phyloP scores from a whole-genome alignment of 257 asterid species.

The Penstemon newberryi region DNA sequence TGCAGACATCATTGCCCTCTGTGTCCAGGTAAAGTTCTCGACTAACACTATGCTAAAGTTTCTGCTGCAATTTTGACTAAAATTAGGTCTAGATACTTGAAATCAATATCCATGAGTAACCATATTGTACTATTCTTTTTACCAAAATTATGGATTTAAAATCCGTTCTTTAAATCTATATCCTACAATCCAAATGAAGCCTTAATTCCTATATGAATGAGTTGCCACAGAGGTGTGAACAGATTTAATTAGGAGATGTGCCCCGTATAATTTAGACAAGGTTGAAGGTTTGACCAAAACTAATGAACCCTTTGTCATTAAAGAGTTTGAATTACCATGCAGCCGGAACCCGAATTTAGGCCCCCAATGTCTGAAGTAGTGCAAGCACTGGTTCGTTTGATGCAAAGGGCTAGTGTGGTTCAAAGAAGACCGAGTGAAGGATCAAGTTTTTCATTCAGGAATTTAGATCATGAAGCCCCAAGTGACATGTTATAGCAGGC shows the following conservation, averaged over 20 bases:
- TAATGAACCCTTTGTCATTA: background rate
- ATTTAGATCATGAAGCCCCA: conserved; percentile 55
- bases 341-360: conserved; percentile 97
- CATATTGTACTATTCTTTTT: too few relatives aligned
- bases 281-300: too few relatives aligned
- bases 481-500: conserved; percentile 51
- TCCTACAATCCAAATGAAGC: too few relatives aligned
- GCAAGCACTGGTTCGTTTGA: conserved; percentile 84
- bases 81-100: too few relatives aligned
- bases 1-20: conserved; percentile 88
- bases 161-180: too few relatives aligned
- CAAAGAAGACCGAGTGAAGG: conserved; percentile 75
- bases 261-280: too few relatives aligned
- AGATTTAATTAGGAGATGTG: too few relatives aligned
- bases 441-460: conserved; percentile 68
- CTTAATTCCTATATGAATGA: too few relatives aligned
- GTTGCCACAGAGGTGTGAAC: too few relatives aligned
- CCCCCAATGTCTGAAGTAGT: conserved; percentile 99
- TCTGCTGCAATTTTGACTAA: background rate
- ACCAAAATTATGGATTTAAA: too few relatives aligned
- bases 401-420: conserved; percentile 82
- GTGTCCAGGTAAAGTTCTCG: conserved; percentile 80
- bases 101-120: too few relatives aligned
- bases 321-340: conserved; percentile 20
- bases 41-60: background rate